Base-by-base conservation (phyloP, 768 basidiomycete genomes). In the Mycena crocata region DNA sequence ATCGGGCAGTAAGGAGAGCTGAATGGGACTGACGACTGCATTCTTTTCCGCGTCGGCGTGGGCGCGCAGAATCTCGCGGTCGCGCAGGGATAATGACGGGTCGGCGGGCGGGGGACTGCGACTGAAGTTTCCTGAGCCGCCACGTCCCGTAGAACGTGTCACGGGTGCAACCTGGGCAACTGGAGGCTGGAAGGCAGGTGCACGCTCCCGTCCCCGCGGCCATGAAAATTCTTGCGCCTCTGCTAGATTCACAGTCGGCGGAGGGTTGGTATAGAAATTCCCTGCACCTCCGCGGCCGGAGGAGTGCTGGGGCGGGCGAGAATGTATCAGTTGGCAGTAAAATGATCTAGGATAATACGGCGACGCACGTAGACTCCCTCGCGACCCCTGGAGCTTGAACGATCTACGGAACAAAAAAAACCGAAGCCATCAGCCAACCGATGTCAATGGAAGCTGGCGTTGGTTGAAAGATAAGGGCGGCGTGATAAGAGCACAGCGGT, bases 281-380 rank as follows among this genome's bases (percentile, higher is more conserved):
- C 66, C 66, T 24, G 61, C 61, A 28, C 66, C 66, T 4, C 66
- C 66, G 37, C 66, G 66, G 26, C 66, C 66, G 28, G 66, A 67
- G 28, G 66, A 67, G 35, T 63, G 66, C 66, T 67, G 24, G 3
- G 31, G 15, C 28, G 23, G 19, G 3, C 50, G 14, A 23, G 17
- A 31, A 7, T 19, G 31, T 21, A 5, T 42, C 40, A 5, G 17
- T 42, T 5, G 40, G 17, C 9, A 9, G 40, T 19, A 21, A 19
- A 42, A 9, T n/a, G n/a, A n/a, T n/a, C n/a, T n/a, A n/a, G n/a
- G n/a, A n/a, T n/a, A n/a, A 26, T 8, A 23, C 4, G 21, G 24
- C 3, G 14, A 26, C 51, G n/a, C 31, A 66, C 65, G 21, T 48
- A 56, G 31, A 32, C 34, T 37, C 23, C 1, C 4, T 57, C 56